A percentile compares a stretch with the other conserved stretches of the same genome.
Evolutionary conservation across 208 protist species (phyloP).

Genomic region (Naegleria lovaniensis): DNA sequence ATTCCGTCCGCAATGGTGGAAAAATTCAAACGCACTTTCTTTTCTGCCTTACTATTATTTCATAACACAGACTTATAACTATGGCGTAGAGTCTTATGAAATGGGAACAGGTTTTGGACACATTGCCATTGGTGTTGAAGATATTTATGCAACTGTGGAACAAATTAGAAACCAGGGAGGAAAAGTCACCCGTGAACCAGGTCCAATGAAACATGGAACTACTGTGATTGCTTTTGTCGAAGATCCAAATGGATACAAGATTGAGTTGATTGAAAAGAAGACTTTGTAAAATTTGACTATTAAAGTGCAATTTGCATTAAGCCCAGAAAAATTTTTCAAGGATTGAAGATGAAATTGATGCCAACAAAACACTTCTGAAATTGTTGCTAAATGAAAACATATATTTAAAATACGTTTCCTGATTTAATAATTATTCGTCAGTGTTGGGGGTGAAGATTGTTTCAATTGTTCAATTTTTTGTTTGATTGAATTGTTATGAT

Average conservation of each 20-base stretch:
- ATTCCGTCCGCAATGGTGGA: neutral
- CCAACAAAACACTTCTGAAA: no score
- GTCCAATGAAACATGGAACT: neutral
- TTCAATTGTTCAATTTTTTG: neutral
- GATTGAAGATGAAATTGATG: no score
- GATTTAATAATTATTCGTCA: no score
- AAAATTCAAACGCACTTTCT: neutral
- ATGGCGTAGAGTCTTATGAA: constrained; percentile 58
- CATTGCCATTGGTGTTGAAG: constrained; percentile 68
- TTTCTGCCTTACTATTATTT: constrained; percentile 54
- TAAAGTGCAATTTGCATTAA: no score
- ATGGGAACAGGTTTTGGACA: constrained; percentile 62
- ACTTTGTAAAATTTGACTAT: no score
- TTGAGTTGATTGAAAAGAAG: constrained; percentile 69
- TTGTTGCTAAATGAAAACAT: no score
- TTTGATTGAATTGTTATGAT: neutral
- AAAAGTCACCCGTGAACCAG: constrained; percentile 25
- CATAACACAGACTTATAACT: constrained; percentile 60
- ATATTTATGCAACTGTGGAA: constrained; percentile 53
- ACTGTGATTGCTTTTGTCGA: constrained; percentile 67
- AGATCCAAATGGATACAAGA: constrained; percentile 70
- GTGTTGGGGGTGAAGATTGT: no score
- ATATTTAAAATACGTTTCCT: no score
- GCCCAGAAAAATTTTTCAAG: no score
- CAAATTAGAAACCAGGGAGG: constrained; percentile 52